phyloP scores from a whole-genome alignment of 75 land plant genomes.

The Cupressus sempervirens region DNA sequence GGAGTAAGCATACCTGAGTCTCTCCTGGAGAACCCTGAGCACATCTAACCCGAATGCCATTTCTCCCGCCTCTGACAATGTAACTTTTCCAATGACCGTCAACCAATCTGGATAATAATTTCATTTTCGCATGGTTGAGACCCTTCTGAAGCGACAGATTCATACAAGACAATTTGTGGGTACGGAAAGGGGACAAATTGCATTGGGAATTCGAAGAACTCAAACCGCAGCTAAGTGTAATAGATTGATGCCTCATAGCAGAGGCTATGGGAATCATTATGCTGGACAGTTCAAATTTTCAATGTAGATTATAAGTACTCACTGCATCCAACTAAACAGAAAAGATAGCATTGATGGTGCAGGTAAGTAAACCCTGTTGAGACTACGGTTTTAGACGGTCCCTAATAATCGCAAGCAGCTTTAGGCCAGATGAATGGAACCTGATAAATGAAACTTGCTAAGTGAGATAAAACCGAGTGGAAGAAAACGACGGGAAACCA shows the following conservation, averaged over 20 bases:
- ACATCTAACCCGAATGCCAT: slow-evolving; percentile 5
- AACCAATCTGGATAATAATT: neutral
- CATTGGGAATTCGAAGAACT: neutral
- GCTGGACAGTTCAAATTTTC: neutral
- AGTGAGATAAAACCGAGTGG: neutral
- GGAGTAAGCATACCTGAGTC: neutral
- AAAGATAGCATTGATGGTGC: neutral
- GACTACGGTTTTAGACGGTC: neutral
- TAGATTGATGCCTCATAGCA: neutral
- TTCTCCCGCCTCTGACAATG: neutral
- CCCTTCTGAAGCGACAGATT: neutral
- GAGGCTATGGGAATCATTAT: slow-evolving; percentile 4
- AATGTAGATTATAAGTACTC: neutral
- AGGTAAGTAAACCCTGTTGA: neutral
- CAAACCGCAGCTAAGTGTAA: neutral
- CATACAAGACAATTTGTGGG: neutral
- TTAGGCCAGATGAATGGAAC: neutral
- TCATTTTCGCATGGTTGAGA: neutral
- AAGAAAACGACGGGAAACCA: neutral
- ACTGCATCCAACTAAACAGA: neutral
- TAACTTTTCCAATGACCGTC: neutral
- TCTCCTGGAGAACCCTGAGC: neutral
- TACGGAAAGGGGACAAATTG: neutral
- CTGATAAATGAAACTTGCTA: neutral
- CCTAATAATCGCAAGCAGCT: neutral